Evolutionary conservation across 305 asterid species (phyloP), one percentile per base, ranked within the genome.

Genomic region (Rubia balearica): DNA sequence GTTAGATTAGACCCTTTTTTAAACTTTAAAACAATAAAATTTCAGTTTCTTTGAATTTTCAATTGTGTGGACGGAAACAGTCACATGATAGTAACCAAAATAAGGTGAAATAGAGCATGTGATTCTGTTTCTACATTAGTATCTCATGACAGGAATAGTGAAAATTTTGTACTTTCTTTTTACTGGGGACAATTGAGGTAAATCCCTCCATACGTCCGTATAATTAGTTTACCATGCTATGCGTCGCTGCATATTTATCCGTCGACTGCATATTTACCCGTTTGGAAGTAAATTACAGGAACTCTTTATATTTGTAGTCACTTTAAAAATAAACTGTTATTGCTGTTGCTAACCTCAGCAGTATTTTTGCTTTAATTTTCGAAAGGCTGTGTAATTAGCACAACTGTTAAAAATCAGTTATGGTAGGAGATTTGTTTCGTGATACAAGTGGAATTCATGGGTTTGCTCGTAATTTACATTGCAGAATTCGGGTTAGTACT

Each of bases 41-140:
- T 51, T 21, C 59, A 51, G 59, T 51, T 51, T 51, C 10, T 3
- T 51, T 51, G 59, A 51, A 51, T 51, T 51, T 51, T 14, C n/a
- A 16, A 51, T 5, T 51, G 59, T 51, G 59, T 17, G 59, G 59
- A 51, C 22, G 7, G 55, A 42, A 42, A 42, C 11, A 42, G 46
- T 8, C 46, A 42, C 11, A 42, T 2, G 11, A 46, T 46, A 12
- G 59, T 51, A 51, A 7, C 10, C 59, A 51, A 51, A 51, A 51
- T 51, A 51, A 51, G 59, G 59, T 51, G 59, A 19, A 51, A 51
- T 51, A 51, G 59, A 51, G 59, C 59, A 51, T 51, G 24, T 51
- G 59, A 51, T 51, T 51, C 59, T 51, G 59, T 51, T 51, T 17
- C 22, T 51, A 6, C 59, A 51, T 51, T 17, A 7, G 59, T 51